phyloP scores from a whole-genome alignment of 345 rosid genomes.

The Kandelia obovata region DNA sequence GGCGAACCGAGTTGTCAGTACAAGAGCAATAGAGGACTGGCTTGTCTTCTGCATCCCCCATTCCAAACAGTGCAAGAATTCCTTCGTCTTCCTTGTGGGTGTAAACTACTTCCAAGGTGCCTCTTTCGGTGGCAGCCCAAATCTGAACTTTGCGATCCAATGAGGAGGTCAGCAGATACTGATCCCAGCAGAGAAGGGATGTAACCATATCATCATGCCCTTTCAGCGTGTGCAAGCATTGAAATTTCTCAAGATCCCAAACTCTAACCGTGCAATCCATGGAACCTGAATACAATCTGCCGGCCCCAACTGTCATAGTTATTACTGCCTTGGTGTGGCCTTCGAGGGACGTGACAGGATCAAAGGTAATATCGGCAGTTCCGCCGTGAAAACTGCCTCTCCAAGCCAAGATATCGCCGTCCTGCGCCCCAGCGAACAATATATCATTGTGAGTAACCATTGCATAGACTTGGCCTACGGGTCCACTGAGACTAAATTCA shows the following conservation, averaged over 20 bases:
- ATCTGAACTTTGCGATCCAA: slow-evolving; percentile 10
- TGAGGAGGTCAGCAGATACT: slow-evolving; percentile 15
- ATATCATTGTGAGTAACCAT: not conserved
- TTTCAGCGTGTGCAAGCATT: slow-evolving; percentile 6
- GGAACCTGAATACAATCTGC: slow-evolving; percentile 17
- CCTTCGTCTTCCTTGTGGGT: slow-evolving; percentile 9
- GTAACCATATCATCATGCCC: slow-evolving; percentile 18
- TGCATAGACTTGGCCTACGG: not conserved
- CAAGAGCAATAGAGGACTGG: slow-evolving; percentile 3
- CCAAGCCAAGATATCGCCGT: slow-evolving; percentile 10
- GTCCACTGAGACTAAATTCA: not conserved
- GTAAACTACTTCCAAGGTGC: slow-evolving; percentile 7
- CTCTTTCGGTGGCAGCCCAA: slow-evolving; percentile 9
- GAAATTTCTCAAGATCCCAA: slow-evolving; percentile 12
- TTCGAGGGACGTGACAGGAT: not conserved
- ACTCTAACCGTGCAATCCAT: slow-evolving; percentile 13
- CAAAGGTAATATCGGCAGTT: not conserved
- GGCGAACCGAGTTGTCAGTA: not conserved
- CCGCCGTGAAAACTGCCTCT: not conserved
- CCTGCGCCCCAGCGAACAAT: slow-evolving; percentile 6
- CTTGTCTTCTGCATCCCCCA: slow-evolving; percentile 6
- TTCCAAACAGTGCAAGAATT: slow-evolving; percentile 12
- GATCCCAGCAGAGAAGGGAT: slow-evolving; percentile 18
- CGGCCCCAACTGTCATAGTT: slow-evolving; percentile 1
- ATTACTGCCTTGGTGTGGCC: slow-evolving; percentile 12